A percentile compares a stretch with the other conserved stretches of the same genome.
These are phyloP conservation scores for Carex arenaria DNA, from an alignment of 202 grass and related monocot genomes.

Conservation along the genomic window DNA sequence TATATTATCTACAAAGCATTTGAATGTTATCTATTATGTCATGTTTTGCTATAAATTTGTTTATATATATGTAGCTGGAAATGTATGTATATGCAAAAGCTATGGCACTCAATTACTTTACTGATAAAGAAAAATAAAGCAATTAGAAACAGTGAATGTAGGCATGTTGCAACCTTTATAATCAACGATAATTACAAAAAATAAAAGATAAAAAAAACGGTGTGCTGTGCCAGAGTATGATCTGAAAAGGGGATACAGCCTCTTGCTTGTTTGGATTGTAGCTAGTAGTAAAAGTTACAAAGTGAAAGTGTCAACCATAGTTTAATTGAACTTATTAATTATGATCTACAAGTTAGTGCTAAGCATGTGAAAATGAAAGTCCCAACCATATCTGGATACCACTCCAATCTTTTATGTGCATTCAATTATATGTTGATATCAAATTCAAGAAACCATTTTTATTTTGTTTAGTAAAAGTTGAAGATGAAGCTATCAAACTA, in stretches of 20 bases:
- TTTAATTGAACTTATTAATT: not conserved
- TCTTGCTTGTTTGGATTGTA: constrained; percentile 19
- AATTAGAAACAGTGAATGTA: constrained; percentile 2
- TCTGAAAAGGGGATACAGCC: constrained; percentile 17
- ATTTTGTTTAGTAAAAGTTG: no score
- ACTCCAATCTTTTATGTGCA: not conserved
- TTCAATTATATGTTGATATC: not conserved
- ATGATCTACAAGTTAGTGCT: constrained; percentile 6
- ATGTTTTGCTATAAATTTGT: not conserved
- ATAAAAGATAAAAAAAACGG: not conserved
- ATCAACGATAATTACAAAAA: constrained; percentile 1
- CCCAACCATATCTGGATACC: not conserved
- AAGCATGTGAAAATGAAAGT: constrained; percentile 15
- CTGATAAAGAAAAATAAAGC: not conserved
- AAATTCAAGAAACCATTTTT: no score
- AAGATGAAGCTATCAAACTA: no score
- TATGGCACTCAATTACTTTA: not conserved
- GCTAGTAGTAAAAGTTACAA: constrained; percentile 11
- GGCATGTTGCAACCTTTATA: not conserved
- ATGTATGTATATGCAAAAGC: not conserved
- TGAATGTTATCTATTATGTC: not conserved
- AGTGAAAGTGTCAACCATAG: not conserved
- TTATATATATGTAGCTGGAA: not conserved
- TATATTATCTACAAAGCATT: not conserved
- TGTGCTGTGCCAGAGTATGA: not conserved